Conservation (phyloP, 306 rosid genomes). For the Vicia villosa region DNA sequence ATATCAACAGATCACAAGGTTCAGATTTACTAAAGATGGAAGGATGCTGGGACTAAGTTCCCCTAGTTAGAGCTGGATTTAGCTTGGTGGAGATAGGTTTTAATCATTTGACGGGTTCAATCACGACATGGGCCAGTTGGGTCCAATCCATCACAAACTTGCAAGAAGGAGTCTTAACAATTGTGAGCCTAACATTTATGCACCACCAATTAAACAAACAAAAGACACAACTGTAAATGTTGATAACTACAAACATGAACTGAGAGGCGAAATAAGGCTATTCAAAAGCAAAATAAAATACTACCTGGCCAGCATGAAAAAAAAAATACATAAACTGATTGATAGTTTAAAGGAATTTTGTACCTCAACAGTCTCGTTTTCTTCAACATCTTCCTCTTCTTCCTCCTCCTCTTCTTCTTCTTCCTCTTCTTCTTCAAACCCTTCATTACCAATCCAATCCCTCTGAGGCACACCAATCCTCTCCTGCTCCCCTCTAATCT, state of each 20-base stretch:
- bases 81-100: background rate
- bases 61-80: background rate
- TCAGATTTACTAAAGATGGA: background rate
- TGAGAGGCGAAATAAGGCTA: too few species aligned
- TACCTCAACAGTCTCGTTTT: conserved; percentile 59
- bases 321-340: background rate
- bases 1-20: background rate
- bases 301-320: background rate
- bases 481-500: conserved; percentile 92
- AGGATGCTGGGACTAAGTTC: background rate
- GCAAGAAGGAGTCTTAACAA: background rate
- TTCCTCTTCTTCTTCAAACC: conserved; percentile 48
- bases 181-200: background rate
- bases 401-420: too few species aligned
- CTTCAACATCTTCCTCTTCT: conserved; percentile 43
- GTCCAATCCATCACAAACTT: background rate
- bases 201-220: too few species aligned
- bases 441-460: conserved; percentile 86
- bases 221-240: too few species aligned
- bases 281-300: background rate
- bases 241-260: too few species aligned
- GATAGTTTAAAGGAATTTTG: conserved; percentile 9
- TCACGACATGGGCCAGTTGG: background rate
- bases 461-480: conserved; percentile 83
- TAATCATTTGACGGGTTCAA: background rate